Evolutionary conservation across 345 rosid genomes (phyloP).

Genomic region (Hevea brasiliensis): DNA sequence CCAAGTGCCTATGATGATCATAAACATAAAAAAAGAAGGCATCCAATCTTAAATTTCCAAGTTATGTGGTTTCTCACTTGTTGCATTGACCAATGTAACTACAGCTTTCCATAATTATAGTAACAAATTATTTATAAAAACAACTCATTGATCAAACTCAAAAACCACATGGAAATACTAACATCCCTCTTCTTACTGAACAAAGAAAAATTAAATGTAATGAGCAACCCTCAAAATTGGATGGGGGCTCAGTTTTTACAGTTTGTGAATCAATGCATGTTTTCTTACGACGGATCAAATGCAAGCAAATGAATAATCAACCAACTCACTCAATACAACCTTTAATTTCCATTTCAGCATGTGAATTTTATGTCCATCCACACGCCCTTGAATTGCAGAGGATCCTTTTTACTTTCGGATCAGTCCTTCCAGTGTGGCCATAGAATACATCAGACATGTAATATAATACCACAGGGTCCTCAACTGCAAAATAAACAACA

Average conservation of each 20-base stretch:
- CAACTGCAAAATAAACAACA: constrained; percentile 5
- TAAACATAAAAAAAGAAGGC: no score
- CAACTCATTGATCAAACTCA: no score
- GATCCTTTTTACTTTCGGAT: not conserved
- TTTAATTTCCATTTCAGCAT: not conserved
- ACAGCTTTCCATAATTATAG: no score
- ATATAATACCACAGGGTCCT: not conserved
- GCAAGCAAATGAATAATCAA: constrained; percentile 5
- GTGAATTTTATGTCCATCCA: constrained; percentile 1
- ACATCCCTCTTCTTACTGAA: no score
- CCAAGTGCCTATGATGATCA: no score
- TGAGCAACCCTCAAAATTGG: constrained; percentile 13
- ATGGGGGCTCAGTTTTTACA: not conserved
- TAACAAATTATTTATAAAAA: no score
- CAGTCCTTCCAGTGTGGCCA: constrained; percentile 1
- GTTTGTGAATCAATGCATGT: not conserved
- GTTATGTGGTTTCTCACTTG: no score
- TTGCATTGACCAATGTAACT: no score
- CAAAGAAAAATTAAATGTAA: constrained; percentile 1
- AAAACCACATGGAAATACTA: no score
- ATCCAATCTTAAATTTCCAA: no score
- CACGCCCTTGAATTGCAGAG: constrained; percentile 1
- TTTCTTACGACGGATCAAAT: constrained; percentile 6
- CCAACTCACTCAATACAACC: not conserved
- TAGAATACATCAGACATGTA: not conserved